Evolutionary conservation across 192 early-diverging fungal genomes (phyloP).

Genomic region (Backusella circina): DNA sequence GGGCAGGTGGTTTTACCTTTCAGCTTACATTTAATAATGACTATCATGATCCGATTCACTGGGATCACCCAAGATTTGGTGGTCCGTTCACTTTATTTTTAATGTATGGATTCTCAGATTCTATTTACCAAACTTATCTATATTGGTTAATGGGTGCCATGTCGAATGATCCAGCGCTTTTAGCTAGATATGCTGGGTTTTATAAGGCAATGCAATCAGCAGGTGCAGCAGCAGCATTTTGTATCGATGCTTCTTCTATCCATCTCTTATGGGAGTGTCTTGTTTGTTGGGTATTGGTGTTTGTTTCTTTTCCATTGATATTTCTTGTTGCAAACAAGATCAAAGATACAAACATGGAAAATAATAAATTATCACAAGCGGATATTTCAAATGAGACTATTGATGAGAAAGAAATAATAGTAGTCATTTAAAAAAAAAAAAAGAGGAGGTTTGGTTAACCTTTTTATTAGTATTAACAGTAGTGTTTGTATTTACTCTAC

Average conservation of each 20-base stretch:
- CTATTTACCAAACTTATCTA: conserved; percentile 69
- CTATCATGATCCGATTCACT: conserved; percentile 46
- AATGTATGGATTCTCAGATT: conserved; percentile 72
- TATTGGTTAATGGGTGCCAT: conserved; percentile 87
- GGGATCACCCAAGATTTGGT: conserved; percentile 41
- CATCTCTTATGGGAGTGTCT: conserved; percentile 21
- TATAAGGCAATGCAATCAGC: conserved; percentile 87
- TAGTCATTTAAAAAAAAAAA: neutral
- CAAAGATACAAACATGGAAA: conserved; percentile 34
- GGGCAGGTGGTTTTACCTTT: conserved; percentile 58
- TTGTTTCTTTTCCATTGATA: conserved; percentile 45
- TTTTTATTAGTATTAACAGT: neutral
- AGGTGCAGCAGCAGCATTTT: conserved; percentile 70
- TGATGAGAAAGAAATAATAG: conserved; percentile 1
- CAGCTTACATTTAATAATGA: conserved; percentile 49
- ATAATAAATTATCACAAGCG: neutral
- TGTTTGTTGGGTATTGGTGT: conserved; percentile 53
- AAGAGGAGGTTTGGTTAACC: no score
- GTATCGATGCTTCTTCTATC: conserved; percentile 50
- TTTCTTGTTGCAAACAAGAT: conserved; percentile 42
- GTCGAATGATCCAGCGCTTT: conserved; percentile 68
- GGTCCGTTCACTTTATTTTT: conserved; percentile 70
- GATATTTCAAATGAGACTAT: neutral
- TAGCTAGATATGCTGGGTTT: conserved; percentile 75
- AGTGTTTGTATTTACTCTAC: neutral